Conservation (phyloP, 78 protist genomes). For the Dictyostelium brefeldianum region DNA sequence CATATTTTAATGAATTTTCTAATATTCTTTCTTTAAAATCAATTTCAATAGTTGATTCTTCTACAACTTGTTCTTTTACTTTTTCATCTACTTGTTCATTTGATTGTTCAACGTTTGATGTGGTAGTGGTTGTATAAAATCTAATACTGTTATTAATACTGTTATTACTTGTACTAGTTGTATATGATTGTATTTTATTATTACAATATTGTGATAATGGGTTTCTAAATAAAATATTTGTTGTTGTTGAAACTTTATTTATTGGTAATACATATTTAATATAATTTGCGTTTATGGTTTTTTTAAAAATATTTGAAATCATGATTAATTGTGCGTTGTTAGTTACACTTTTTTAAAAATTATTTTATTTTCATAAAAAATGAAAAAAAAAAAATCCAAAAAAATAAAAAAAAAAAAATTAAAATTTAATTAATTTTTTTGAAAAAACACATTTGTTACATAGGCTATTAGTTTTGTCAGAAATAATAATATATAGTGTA, state of each 20-base stretch:
- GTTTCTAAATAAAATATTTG: too few relatives aligned
- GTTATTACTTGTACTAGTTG: not conserved
- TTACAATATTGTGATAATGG: not conserved
- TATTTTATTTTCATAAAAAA: too few relatives aligned
- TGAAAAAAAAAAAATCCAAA: too few relatives aligned
- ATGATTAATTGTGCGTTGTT: too few relatives aligned
- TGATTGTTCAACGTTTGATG: conserved; percentile 3
- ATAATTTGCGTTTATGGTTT: too few relatives aligned
- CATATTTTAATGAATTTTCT: conserved; percentile 44
- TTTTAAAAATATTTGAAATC: too few relatives aligned
- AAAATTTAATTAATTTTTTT: not conserved
- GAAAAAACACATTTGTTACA: not conserved
- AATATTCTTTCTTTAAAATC: conserved; percentile 24
- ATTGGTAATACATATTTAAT: too few relatives aligned
- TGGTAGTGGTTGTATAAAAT: not conserved
- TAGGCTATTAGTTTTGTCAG: not conserved
- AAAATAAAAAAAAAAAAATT: too few relatives aligned
- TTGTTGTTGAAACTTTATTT: not conserved
- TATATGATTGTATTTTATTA: not conserved
- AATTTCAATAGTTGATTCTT: not conserved
- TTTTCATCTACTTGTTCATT: not conserved
- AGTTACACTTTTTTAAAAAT: too few relatives aligned
- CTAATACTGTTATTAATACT: not conserved
- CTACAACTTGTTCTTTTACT: not conserved
- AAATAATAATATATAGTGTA: not conserved